A percentile compares a stretch with the other conserved stretches of the same genome.
Conservation (phyloP, 345 rosid genomes). For the Turritis glabra region DNA sequence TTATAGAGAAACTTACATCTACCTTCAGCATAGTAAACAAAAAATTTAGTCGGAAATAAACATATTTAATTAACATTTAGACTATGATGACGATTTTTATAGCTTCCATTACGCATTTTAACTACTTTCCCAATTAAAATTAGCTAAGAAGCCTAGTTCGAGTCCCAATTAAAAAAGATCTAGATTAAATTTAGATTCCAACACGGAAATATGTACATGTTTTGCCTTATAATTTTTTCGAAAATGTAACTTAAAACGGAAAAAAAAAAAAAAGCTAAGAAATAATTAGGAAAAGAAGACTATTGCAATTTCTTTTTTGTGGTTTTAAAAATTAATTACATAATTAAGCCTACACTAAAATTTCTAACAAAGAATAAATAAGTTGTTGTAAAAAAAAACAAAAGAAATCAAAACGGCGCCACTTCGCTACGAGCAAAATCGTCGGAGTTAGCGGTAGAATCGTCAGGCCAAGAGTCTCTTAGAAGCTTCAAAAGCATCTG, state of each 20-base stretch:
- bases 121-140: no score
- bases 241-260: no score
- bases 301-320: background rate
- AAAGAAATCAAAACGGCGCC: conserved; percentile 57
- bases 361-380: conserved; percentile 11
- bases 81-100: no score
- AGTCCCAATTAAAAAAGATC: no score
- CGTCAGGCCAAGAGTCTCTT: conserved; percentile 83
- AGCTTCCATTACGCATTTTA: background rate
- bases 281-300: background rate
- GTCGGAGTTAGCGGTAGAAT: conserved; percentile 57
- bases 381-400: background rate
- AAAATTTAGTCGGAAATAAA: background rate
- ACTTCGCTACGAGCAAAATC: conserved; percentile 72
- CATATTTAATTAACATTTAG: background rate
- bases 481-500: conserved; percentile 83
- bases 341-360: conserved; percentile 3
- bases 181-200: no score
- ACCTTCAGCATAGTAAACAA: background rate
- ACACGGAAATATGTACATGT: no score
- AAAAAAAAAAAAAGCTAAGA: background rate
- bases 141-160: no score
- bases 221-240: no score
- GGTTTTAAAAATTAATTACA: conserved; percentile 25
- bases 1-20: background rate